Percentiles rank a stretch among this genome's conserved stretches.
phyloP scores from a whole-genome alignment of 2,329 filamentous ascomycete species.

The Penicillium concentricum region DNA sequence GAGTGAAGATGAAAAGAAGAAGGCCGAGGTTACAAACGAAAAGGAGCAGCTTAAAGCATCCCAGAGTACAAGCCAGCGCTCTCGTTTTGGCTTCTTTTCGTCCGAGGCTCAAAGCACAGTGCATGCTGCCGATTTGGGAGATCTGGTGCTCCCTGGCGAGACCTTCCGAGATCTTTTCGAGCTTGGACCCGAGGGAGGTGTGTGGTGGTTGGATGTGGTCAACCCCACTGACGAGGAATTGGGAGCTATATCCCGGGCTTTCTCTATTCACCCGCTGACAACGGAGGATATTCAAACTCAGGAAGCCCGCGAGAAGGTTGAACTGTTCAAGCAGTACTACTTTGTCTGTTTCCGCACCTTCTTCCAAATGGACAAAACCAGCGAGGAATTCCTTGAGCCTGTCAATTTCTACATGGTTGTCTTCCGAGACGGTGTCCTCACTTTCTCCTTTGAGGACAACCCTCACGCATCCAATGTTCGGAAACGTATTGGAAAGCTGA shows the following conservation, averaged over 20 bases:
- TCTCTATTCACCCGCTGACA: conserved; percentile 91
- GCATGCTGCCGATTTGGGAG: conserved; percentile 83
- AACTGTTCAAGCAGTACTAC: conserved; percentile 96
- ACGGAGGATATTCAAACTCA: conserved; percentile 95
- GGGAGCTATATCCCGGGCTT: conserved; percentile 83
- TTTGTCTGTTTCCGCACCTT: conserved; percentile 98
- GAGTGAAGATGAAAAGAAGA: conserved; percentile 42
- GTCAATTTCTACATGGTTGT: conserved; percentile 97
- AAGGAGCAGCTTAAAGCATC: conserved; percentile 35
- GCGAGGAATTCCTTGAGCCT: conserved; percentile 82
- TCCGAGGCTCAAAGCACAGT: conserved; percentile 92
- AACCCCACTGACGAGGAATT: conserved; percentile 88
- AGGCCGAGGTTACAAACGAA: conserved; percentile 30
- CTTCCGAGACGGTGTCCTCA: conserved; percentile 90
- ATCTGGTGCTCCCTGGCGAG: conserved; percentile 84
- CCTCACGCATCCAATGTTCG: conserved; percentile 85
- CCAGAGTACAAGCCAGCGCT: conserved; percentile 58
- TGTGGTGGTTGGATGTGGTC: conserved; percentile 98
- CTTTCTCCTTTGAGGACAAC: conserved; percentile 89
- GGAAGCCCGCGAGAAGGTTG: conserved; percentile 96
- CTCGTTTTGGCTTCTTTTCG: conserved; percentile 95
- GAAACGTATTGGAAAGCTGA: conserved; percentile 85
- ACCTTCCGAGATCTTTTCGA: conserved; percentile 85
- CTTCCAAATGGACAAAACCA: conserved; percentile 74
- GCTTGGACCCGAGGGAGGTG: conserved; percentile 67